A percentile compares a stretch with the other conserved stretches of the same genome.
phyloP scores from a whole-genome alignment of 2,329 filamentous ascomycete species.

The Arthrobotrys sphaeroides region DNA sequence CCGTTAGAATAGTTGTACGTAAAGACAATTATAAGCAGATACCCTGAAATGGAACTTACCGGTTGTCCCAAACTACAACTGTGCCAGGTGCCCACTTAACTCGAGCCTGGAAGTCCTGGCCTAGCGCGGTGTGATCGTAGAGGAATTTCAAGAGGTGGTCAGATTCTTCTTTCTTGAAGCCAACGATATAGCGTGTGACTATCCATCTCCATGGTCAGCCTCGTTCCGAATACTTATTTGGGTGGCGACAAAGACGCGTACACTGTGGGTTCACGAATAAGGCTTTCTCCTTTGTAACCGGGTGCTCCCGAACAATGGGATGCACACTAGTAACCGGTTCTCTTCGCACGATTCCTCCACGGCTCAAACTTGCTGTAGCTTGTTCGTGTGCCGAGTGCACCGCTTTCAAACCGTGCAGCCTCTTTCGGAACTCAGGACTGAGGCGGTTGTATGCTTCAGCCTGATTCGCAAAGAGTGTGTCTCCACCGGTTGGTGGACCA shows the following conservation, averaged over 20 bases:
- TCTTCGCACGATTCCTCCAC: constrained; percentile 76
- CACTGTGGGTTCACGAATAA: constrained; percentile 85
- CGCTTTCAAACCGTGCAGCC: constrained; percentile 81
- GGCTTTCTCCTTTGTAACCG: constrained; percentile 81
- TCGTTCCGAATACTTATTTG: too few relatives aligned
- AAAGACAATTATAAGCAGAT: too few relatives aligned
- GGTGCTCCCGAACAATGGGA: constrained; percentile 82
- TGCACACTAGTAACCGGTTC: constrained; percentile 79
- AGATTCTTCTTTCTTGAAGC: constrained; percentile 86
- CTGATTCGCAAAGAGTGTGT: constrained; percentile 83
- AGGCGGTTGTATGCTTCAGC: constrained; percentile 83
- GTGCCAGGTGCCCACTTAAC: constrained; percentile 82
- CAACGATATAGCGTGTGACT: constrained; percentile 83
- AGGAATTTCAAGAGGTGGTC: constrained; percentile 80
- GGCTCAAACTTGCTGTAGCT: constrained; percentile 72
- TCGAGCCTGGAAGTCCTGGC: constrained; percentile 76
- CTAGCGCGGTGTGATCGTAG: constrained; percentile 76
- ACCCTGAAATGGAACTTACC: constrained; percentile 17
- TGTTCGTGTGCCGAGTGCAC: constrained; percentile 86
- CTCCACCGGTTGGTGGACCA: constrained; percentile 71
- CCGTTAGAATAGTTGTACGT: not conserved
- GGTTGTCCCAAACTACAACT: constrained; percentile 80
- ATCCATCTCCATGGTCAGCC: not conserved
- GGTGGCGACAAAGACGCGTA: constrained; percentile 62
- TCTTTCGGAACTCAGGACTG: constrained; percentile 79